Conservation (phyloP, 768 basidiomycete species). For the Chalciporus chontae region DNA sequence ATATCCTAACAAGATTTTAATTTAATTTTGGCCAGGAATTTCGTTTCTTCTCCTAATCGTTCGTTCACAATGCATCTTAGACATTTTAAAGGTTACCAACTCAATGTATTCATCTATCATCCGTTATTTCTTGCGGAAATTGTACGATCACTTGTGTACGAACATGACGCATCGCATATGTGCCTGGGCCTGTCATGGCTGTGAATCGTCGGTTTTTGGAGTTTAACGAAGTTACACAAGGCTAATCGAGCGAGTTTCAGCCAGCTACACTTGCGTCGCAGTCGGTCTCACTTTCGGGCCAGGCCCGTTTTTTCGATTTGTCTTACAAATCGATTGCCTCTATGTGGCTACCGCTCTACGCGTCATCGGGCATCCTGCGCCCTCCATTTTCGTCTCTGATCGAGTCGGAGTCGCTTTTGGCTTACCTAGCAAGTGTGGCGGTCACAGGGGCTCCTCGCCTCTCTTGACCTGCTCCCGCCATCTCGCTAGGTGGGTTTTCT, state of each 20-base stretch:
- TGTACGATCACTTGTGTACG: conserved; percentile 17
- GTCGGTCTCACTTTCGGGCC: neutral
- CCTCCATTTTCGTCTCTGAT: neutral
- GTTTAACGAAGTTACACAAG: neutral
- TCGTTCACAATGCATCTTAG: conserved; percentile 14
- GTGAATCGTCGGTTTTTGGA: no score
- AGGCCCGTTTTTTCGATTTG: neutral
- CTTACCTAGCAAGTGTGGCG: neutral
- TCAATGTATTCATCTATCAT: conserved; percentile 18
- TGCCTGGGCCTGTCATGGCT: neutral
- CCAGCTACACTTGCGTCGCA: neutral
- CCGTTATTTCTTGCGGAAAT: conserved; percentile 12
- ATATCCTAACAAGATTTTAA: conserved; percentile 15
- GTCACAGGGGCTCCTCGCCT: no score
- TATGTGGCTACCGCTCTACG: neutral
- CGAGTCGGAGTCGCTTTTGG: neutral
- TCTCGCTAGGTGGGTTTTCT: neutral
- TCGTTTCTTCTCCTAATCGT: conserved; percentile 5
- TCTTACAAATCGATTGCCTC: neutral
- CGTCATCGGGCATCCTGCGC: neutral
- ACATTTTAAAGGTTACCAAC: conserved; percentile 11
- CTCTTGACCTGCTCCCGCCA: no score
- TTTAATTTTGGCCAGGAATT: conserved; percentile 14
- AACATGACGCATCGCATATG: conserved; percentile 2
- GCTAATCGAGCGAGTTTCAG: neutral